These are phyloP conservation scores for Albophoma yamanashiensis DNA, from an alignment of 2,329 filamentous ascomycete genomes.

Conservation along the genomic window DNA sequence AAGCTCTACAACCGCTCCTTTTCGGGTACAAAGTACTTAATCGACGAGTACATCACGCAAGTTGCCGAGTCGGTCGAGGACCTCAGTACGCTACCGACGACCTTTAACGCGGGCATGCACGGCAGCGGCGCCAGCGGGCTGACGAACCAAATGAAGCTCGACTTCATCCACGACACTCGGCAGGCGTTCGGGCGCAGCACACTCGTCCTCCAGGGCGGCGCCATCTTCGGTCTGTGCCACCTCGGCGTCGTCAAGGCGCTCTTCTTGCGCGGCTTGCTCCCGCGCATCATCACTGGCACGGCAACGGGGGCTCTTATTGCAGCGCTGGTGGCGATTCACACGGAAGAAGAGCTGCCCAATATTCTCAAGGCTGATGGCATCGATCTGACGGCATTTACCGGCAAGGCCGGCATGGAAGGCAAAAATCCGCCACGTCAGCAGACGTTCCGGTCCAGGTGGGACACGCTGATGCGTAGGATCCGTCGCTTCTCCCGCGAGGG, in stretches of 20 bases:
- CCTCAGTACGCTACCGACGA: conserved; percentile 56
- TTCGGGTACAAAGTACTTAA: conserved; percentile 78
- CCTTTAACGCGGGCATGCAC: conserved; percentile 23
- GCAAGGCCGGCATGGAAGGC: conserved; percentile 19
- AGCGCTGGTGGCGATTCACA: conserved; percentile 77
- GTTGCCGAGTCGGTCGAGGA: conserved; percentile 73
- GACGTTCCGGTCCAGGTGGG: conserved; percentile 31
- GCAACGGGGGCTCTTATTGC: conserved; percentile 85
- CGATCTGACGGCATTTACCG: conserved; percentile 68
- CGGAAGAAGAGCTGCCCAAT: conserved; percentile 68
- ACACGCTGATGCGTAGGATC: conserved; percentile 55
- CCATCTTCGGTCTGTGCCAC: conserved; percentile 86
- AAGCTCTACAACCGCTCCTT: conserved; percentile 78
- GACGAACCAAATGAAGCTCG: conserved; percentile 69
- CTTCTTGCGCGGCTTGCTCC: conserved; percentile 68
- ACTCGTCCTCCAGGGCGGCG: conserved; percentile 78
- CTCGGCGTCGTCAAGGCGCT: conserved; percentile 83
- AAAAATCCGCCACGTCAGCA: conserved; percentile 22
- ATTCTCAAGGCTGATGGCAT: conserved; percentile 73
- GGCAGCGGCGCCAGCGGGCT: conserved; percentile 30
- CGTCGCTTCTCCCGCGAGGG: conserved; percentile 63
- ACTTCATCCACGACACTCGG: conserved; percentile 76
- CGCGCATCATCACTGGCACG: conserved; percentile 84
- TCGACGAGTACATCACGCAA: conserved; percentile 82
- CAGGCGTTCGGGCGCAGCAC: conserved; percentile 83